Base-by-base conservation (phyloP, 1,284 basidiomycete genomes). In the Naganishia liquefaciens region DNA sequence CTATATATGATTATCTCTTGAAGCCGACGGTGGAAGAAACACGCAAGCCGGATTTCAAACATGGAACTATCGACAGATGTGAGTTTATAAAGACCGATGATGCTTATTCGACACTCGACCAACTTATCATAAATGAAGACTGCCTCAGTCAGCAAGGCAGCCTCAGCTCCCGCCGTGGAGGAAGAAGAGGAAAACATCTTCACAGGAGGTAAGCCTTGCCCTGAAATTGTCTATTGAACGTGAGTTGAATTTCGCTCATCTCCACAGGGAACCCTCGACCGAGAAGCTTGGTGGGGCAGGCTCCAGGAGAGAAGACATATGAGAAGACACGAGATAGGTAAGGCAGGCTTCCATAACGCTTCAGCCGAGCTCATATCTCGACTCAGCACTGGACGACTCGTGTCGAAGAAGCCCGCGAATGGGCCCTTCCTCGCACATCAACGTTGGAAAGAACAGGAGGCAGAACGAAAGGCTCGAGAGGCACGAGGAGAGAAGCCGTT, bases 331-430 rank as follows among this genome's bases (percentile, higher is more conserved):
- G 57, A 13, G 76, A 77, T 64, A 61, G 69, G 71, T 74, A 54
- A 50, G 71, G 69, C 42, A 54, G 5, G 17, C 47, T 17, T 23
- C 15, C 43, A n/a, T 30, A 25, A 9, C 13, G 43, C 28, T 25
- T 21, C n/a, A 43, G 23, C 30, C 15, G 60, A 5, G 44, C 54
- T 58, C 33, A 63, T 33, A n/a, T 28, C 28, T 21, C n/a, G 7
- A 15, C 4, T 30, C 19, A 90, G 82, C 0, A 88, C 88, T 23
- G 79, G 81, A 64, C 81, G 82, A 5, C 85, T 86, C 3, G 82
- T 81, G 39, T 85, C 83, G 15, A 88, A 76, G 33, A 93, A 82
- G 51, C 78, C 80, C 9, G 88, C 88, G 19, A 93, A 77, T 62
- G 87, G 62, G 33, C 70, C 75, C 4, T 71, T 76, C 42, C 70